phyloP scores from a whole-genome alignment of 202 grass and related monocot genomes.

The Setaria italica region DNA sequence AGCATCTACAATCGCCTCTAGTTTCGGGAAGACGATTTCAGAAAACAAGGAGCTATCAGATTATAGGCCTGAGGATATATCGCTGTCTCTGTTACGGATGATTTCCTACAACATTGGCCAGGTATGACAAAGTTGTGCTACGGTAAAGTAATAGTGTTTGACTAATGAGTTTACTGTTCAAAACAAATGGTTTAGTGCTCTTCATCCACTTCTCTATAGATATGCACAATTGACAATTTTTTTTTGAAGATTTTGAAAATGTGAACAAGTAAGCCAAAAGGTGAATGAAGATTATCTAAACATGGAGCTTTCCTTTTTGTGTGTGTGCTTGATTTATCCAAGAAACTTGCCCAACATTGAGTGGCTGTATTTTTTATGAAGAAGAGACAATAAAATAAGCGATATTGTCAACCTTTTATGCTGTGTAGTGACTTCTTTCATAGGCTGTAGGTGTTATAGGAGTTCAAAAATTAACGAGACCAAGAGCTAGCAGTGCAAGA shows the following conservation, averaged over 20 bases:
- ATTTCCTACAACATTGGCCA: conserved; percentile 99
- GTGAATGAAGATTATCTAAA: conserved; percentile 13
- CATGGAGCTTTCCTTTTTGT: not conserved
- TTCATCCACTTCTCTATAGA: conserved; percentile 22
- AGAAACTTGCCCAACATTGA: not conserved
- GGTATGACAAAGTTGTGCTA: conserved; percentile 56
- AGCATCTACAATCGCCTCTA: conserved; percentile 95
- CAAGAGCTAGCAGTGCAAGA: not conserved
- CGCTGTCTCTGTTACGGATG: conserved; percentile 95
- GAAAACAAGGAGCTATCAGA: conserved; percentile 92
- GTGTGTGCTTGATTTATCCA: conserved; percentile 13
- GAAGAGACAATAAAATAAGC: not conserved
- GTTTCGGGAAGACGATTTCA: conserved; percentile 96
- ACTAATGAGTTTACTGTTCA: not conserved
- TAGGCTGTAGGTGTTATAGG: not conserved
- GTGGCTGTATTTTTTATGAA: conserved; percentile 21
- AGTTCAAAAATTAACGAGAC: conserved; percentile 36
- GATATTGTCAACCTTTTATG: conserved; percentile 9
- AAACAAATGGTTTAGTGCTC: conserved; percentile 1
- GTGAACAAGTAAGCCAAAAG: conserved; percentile 22
- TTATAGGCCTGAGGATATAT: conserved; percentile 97
- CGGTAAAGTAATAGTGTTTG: conserved; percentile 19
- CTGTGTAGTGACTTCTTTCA: not conserved
- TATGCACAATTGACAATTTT: not conserved
- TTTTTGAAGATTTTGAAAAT: conserved; percentile 28